Evolutionary conservation across 169 alveolate genomes (phyloP), one percentile per base, ranked within the genome.

Genomic region (Cryptosporidium ubiquitum): DNA sequence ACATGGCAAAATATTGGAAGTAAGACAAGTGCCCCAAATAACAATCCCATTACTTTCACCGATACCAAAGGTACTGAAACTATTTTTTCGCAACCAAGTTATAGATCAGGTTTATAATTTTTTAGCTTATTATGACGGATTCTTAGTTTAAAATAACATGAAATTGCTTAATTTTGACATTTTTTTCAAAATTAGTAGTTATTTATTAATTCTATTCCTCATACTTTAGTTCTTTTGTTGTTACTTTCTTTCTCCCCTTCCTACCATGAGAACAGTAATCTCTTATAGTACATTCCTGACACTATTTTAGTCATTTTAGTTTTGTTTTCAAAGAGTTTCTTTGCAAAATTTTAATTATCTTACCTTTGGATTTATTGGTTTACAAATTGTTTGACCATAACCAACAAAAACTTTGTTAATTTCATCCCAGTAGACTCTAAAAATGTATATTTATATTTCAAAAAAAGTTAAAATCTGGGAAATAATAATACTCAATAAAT

Each of bases 311-410:
- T 31, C 23, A 23, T 7, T 57, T 5, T n/a, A n/a, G n/a, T n/a
- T n/a, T 23, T 57, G 23, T 16, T 18, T 57, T 37, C 33, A 12
- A 40, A 20, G 14, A 18, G 47, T 20, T 51, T 47, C 20, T 14
- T 26, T 16, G 49, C 20, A 40, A 12, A 16, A 4, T 42, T n/a
- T 23, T 33, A 52, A 47, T 2, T 47, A 14, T 47, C 68, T 79
- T 79, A 79, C 89, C 73, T 84, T 70, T 33, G 97, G 97, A 23
- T 86, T 85, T 55, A 92, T 70, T 58, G 98, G 95, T 84, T 91
- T 96, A 84, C 99, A 98, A 33, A 97, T 94, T 16, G 96, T 96
- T 91, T 98, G 98, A 0, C 99, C 99, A 91, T 96, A 97, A 2
- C 99, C 99, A 9, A 97, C 99, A 58, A 98, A 86, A 47, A 96